Evolutionary conservation across 129 eudicot genomes (phyloP).

Genomic region (Daucus carota): DNA sequence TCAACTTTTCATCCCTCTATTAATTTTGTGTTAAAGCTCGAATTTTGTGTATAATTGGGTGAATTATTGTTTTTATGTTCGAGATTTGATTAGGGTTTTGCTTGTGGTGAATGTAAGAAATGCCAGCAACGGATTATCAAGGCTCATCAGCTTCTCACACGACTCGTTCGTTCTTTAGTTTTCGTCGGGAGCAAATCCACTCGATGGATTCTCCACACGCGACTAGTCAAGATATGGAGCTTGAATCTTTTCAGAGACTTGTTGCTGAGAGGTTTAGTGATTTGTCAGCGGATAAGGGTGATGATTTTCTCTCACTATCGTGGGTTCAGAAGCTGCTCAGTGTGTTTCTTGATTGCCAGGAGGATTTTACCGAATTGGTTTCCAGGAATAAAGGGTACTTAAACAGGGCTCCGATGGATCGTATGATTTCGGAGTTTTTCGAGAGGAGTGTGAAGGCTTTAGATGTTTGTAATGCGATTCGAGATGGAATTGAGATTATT

Average conservation of each 20-base stretch:
- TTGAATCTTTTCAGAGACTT: conserved; percentile 41
- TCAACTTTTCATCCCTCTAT: too few relatives aligned
- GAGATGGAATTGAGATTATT: conserved; percentile 61
- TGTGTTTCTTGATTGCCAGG: conserved; percentile 57
- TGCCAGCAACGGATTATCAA: conserved; percentile 50
- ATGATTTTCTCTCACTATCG: conserved; percentile 52
- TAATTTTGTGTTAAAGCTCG: too few relatives aligned
- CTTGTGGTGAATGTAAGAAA: conserved; percentile 14
- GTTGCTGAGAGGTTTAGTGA: conserved; percentile 39
- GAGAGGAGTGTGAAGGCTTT: conserved; percentile 74
- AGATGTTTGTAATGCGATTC: conserved; percentile 60
- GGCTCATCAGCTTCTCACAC: conserved; percentile 36
- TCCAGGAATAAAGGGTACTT: conserved; percentile 23
- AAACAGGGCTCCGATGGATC: conserved; percentile 37
- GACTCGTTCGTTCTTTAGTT: conserved; percentile 44
- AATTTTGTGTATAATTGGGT: too few relatives aligned
- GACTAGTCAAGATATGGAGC: conserved; percentile 34
- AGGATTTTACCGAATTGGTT: conserved; percentile 33
- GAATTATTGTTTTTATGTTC: background rate
- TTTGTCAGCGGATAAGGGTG: conserved; percentile 26
- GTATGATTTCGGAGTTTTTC: conserved; percentile 40
- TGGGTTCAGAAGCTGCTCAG: conserved; percentile 67
- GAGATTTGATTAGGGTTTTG: background rate
- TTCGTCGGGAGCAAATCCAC: conserved; percentile 57
- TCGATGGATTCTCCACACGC: conserved; percentile 43